Base-by-base conservation (phyloP, 176 grass and related monocot species). In the Melocanna baccifera region DNA sequence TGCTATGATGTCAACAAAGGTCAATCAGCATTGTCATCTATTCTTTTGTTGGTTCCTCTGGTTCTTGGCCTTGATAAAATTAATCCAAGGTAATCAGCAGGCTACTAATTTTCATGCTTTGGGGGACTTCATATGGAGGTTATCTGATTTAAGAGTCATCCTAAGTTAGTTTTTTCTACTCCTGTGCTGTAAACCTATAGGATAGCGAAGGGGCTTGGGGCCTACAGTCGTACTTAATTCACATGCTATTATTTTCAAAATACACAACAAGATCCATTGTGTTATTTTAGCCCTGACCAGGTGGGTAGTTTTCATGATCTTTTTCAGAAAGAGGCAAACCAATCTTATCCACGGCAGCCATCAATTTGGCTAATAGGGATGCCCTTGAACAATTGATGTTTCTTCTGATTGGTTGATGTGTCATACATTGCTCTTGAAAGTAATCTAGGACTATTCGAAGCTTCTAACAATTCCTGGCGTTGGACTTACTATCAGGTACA, bases 21-120 rank as follows among this genome's bases (percentile, higher is more conserved):
- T 79, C 80, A 90, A 28, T 57, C 68, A 47, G 12, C 52, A 15
- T 92, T 91, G 96, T 87, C 91, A 29, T 86, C 93, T 42, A 92
- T 94, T 88, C 91, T 99, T 82, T 91, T 99, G 47, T 84, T 96
- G 53, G 93, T 99, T 64, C 97, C 93, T 63, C 77, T 99, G 72
- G 93, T 99, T 86, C 97, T 99, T 89, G 93, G 97, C 20, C 78
- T 94, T 62, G 97, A 99, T 64, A 99, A 94, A 89, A 83, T 96
- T 80, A 99, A 99, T 88, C 91, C 93, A 75, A 99, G 97, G 96
- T 94, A 96, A 94, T 63, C 61, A 58, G 46, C 40, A 69, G 71
- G 37, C 42, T 39, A 43, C 39, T 30, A 41, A 62, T 73, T 76
- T 57, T 40, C 83, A 73, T 61, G 36, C 14, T 78, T 73, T 73